phyloP scores from a whole-genome alignment of 1,139 yeast species.

The Zygoascus sp. region DNA sequence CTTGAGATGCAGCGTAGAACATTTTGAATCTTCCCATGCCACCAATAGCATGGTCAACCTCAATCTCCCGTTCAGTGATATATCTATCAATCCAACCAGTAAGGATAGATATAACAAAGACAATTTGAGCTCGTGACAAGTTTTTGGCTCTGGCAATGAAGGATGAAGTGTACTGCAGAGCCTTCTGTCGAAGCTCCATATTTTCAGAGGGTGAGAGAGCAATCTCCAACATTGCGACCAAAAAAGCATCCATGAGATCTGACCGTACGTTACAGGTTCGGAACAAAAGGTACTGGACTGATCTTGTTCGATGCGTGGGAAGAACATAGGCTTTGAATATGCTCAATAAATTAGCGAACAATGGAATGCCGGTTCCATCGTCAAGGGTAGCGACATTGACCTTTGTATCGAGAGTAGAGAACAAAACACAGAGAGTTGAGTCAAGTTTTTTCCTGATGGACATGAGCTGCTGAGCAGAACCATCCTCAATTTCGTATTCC shows the following conservation, averaged over 20 bases:
- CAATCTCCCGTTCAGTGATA: conserved; percentile 76
- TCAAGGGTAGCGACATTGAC: conserved; percentile 51
- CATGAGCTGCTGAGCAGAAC: conserved; percentile 22
- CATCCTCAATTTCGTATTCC: conserved; percentile 35
- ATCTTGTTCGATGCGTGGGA: conserved; percentile 89
- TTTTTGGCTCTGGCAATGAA: conserved; percentile 84
- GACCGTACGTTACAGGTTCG: conserved; percentile 77
- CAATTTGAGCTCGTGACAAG: conserved; percentile 64
- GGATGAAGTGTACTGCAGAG: conserved; percentile 88
- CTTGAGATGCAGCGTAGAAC: conserved; percentile 92
- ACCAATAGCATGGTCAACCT: conserved; percentile 51
- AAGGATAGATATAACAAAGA: conserved; percentile 72
- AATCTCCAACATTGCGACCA: conserved; percentile 77
- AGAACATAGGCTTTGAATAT: conserved; percentile 76
- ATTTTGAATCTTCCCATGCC: conserved; percentile 60
- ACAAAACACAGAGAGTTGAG: conserved; percentile 52
- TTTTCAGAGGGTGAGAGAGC: conserved; percentile 67
- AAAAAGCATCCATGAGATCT: conserved; percentile 77
- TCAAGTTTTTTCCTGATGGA: conserved; percentile 55
- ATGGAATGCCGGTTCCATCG: conserved; percentile 63
- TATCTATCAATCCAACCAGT: conserved; percentile 80
- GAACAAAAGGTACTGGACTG: conserved; percentile 81
- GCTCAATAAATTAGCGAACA: conserved; percentile 70
- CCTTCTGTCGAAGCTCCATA: conserved; percentile 72
- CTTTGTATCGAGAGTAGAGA: conserved; percentile 47